Conservation (phyloP, 2,329 filamentous ascomycete species). For the Exophiala viscosa region DNA sequence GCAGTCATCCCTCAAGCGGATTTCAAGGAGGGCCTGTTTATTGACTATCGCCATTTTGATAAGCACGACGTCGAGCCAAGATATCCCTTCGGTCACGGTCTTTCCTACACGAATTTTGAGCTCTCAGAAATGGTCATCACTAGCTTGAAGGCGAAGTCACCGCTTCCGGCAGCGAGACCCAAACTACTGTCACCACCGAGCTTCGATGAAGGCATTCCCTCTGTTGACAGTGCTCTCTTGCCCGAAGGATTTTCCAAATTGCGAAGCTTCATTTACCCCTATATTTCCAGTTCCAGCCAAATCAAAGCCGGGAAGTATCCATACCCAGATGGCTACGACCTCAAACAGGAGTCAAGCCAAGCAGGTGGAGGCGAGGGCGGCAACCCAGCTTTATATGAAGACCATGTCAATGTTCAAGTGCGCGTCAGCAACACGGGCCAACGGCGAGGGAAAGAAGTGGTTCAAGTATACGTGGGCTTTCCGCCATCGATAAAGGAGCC, state of each 20-base stretch:
- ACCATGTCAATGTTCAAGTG: slow-evolving; percentile 39
- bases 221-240: slow-evolving; percentile 56
- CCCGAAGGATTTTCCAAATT: slow-evolving; percentile 59
- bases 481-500: slow-evolving; percentile 41
- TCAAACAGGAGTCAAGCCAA: slow-evolving; percentile 50
- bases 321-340: slow-evolving; percentile 57
- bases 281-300: slow-evolving; percentile 53
- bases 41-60: slow-evolving; percentile 90
- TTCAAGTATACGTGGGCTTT: slow-evolving; percentile 29
- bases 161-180: slow-evolving; percentile 43
- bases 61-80: slow-evolving; percentile 68
- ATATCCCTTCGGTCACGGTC: slow-evolving; percentile 81
- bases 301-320: slow-evolving; percentile 43
- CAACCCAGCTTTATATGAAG: slow-evolving; percentile 63
- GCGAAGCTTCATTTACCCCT: slow-evolving; percentile 70
- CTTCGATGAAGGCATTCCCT: slow-evolving; percentile 55
- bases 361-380: slow-evolving; percentile 68
- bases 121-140: slow-evolving; percentile 54
- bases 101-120: slow-evolving; percentile 74
- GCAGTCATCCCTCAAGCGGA: slow-evolving; percentile 72
- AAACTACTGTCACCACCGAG: slow-evolving; percentile 47
- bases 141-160: slow-evolving; percentile 47
- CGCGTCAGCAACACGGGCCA: slow-evolving; percentile 25
- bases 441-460: slow-evolving; percentile 26
- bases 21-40: slow-evolving; percentile 76